These are phyloP conservation scores for Oryza australiensis DNA, from an alignment of 176 grass and related monocot genomes.

Conservation along the genomic window DNA sequence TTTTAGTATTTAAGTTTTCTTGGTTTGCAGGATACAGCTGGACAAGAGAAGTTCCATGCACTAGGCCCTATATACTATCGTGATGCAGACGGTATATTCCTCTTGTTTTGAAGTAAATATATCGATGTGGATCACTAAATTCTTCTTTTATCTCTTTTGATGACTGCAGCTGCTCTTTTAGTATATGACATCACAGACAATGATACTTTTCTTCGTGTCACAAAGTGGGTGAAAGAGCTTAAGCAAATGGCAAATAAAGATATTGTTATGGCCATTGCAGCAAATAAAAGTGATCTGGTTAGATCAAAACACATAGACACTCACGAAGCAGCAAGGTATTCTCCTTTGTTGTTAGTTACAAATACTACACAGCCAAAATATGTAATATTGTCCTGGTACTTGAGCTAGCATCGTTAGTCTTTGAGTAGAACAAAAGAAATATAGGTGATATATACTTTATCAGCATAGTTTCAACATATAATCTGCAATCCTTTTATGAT, in stretches of 20 bases:
- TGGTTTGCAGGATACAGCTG: slow-evolving; percentile 71
- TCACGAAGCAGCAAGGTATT: slow-evolving; percentile 51
- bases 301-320: slow-evolving; percentile 70
- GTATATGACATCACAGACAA: slow-evolving; percentile 80
- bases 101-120: slow-evolving; percentile 8
- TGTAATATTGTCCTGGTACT: not conserved
- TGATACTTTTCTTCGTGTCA: slow-evolving; percentile 75
- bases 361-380: not conserved
- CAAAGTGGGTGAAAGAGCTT: slow-evolving; percentile 88
- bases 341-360: not conserved
- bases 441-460: not conserved
- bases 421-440: not conserved
- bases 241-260: slow-evolving; percentile 77
- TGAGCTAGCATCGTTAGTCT: not conserved
- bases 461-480: slow-evolving; percentile 1
- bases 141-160: slow-evolving; percentile 7
- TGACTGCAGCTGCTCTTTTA: slow-evolving; percentile 68
- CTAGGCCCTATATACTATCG: slow-evolving; percentile 85
- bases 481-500: not conserved
- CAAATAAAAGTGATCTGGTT: slow-evolving; percentile 84
- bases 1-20: not conserved
- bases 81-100: slow-evolving; percentile 62
- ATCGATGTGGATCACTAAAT: not conserved
- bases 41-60: slow-evolving; percentile 81
- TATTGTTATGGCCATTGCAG: slow-evolving; percentile 77